Evolutionary conservation across 345 rosid genomes (phyloP).

Genomic region (Ailanthus altissimus): DNA sequence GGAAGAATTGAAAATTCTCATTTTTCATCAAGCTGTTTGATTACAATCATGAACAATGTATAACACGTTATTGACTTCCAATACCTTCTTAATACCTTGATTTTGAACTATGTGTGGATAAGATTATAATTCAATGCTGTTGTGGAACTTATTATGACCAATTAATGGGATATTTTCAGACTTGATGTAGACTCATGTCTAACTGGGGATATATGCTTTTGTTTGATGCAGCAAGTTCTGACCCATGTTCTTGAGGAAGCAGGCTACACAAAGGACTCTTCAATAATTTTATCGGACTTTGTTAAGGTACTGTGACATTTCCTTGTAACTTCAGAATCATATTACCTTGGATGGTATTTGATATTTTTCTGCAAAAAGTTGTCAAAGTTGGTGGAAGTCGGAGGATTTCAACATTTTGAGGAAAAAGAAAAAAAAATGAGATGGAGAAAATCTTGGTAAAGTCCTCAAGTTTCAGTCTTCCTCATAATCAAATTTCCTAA

Average conservation of each 20-base stretch:
- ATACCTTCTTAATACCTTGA: not conserved
- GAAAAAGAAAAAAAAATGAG: not conserved
- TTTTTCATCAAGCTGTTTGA: not conserved
- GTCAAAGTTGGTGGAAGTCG: not conserved
- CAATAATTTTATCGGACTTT: conserved; percentile 60
- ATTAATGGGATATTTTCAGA: not conserved
- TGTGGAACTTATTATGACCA: not conserved
- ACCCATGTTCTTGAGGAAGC: conserved; percentile 73
- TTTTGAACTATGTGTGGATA: not conserved
- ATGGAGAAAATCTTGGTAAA: not conserved
- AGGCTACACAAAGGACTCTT: conserved; percentile 63
- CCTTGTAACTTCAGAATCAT: not conserved
- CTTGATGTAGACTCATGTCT: not conserved
- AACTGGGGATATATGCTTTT: conserved; percentile 11
- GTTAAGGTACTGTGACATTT: conserved; percentile 46
- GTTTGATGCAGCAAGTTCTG: conserved; percentile 65
- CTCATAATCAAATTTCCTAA: not conserved
- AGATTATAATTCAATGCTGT: not conserved
- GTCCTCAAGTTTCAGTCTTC: not conserved
- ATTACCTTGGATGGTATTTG: not conserved
- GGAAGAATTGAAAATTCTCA: not conserved
- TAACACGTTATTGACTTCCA: not conserved
- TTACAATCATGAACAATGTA: not conserved
- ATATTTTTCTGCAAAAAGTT: not conserved
- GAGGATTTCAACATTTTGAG: not conserved